Percentiles rank a stretch among this genome's conserved stretches.
Evolutionary conservation across 176 grass and related monocot genomes (phyloP).

Genomic region (Musa acuminata): DNA sequence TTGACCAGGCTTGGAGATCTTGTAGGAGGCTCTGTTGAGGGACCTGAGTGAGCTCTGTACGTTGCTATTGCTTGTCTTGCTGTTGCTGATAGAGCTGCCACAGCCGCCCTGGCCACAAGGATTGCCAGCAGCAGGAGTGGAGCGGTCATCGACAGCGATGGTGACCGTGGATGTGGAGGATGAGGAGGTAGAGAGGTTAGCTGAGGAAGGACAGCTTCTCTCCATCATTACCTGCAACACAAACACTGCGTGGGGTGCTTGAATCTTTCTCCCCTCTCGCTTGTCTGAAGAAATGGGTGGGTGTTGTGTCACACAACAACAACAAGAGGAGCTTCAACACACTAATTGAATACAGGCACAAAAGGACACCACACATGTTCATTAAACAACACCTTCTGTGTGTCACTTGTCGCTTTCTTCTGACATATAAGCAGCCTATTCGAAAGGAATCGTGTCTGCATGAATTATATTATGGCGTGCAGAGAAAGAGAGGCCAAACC

Average conservation of each 20-base stretch:
- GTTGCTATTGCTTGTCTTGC: background rate
- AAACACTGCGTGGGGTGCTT: background rate
- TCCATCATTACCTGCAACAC: constrained; percentile 1
- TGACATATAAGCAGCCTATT: too few relatives aligned
- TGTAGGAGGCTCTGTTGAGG: constrained; percentile 20
- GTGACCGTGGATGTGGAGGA: background rate
- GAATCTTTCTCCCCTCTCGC: background rate
- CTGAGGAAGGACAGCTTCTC: background rate
- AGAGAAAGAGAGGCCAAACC: background rate
- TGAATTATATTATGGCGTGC: too few relatives aligned
- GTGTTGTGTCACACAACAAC: background rate
- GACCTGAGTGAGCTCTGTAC: background rate
- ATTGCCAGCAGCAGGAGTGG: too few relatives aligned
- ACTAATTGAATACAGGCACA: too few relatives aligned
- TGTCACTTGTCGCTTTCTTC: too few relatives aligned
- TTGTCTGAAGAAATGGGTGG: too few relatives aligned
- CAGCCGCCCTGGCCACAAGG: background rate
- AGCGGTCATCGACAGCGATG: background rate
- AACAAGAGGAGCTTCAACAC: too few relatives aligned
- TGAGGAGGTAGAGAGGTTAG: background rate
- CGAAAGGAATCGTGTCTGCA: too few relatives aligned
- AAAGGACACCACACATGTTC: too few relatives aligned
- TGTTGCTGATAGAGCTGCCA: background rate
- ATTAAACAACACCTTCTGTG: too few relatives aligned
- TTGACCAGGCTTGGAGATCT: constrained; percentile 23